Evolutionary conservation across 2,329 filamentous ascomycete genomes (phyloP).

Genomic region (Penicillium fuscoglaucum): DNA sequence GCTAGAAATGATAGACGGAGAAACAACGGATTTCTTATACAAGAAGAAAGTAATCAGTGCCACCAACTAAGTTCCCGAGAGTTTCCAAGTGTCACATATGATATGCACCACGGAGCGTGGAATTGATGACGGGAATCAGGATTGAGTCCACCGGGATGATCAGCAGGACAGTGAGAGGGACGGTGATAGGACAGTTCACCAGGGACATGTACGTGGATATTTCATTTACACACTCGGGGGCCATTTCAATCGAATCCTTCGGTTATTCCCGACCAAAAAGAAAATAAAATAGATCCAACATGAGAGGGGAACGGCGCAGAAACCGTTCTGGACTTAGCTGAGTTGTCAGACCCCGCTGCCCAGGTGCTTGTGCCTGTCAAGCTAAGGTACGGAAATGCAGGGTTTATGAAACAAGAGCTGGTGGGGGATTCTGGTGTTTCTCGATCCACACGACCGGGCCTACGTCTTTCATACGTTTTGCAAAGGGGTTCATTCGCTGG

Average conservation of each 20-base stretch:
- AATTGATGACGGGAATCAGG: constrained; percentile 4
- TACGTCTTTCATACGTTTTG: constrained; percentile 1
- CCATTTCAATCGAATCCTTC: constrained; percentile 7
- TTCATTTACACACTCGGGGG: not conserved
- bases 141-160: constrained; percentile 13
- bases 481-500: constrained; percentile 7
- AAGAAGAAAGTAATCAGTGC: constrained; percentile 9
- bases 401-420: constrained; percentile 25
- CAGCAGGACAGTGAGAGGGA: constrained; percentile 13
- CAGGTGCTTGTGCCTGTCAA: constrained; percentile 9
- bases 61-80: constrained; percentile 16
- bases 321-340: constrained; percentile 16
- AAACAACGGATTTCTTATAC: constrained; percentile 19
- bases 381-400: constrained; percentile 16
- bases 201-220: constrained; percentile 6
- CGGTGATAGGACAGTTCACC: constrained; percentile 3
- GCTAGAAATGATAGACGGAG: constrained; percentile 12
- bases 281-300: constrained; percentile 18
- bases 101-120: constrained; percentile 4
- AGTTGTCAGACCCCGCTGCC: constrained; percentile 6
- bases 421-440: constrained; percentile 7
- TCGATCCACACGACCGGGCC: not conserved
- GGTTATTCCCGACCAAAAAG: constrained; percentile 2
- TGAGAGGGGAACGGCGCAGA: constrained; percentile 13
- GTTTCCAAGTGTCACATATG: constrained; percentile 21